A percentile compares a stretch with the other conserved stretches of the same genome.
These are phyloP conservation scores for Candida schatavii DNA, from an alignment of 805 yeast species.

Conservation along the genomic window DNA sequence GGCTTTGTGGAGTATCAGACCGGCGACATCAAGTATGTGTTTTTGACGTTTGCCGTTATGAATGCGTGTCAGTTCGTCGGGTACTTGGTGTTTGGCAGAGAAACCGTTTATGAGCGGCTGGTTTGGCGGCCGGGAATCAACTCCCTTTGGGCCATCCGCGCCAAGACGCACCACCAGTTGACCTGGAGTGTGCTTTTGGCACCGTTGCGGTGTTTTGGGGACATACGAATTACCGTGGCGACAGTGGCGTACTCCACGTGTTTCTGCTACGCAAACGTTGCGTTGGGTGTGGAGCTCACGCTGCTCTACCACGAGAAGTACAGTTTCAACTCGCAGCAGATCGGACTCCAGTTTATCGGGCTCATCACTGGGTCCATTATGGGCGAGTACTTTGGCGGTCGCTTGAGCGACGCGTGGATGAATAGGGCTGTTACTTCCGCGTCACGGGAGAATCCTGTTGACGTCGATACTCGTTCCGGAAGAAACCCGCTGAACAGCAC, in stretches of 20 bases:
- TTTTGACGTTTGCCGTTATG: slow-evolving; percentile 12
- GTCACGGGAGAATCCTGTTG: background rate
- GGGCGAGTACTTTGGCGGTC: slow-evolving; percentile 23
- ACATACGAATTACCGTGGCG: slow-evolving; percentile 12
- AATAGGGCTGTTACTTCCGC: background rate
- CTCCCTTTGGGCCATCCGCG: background rate
- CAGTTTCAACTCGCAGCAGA: slow-evolving; percentile 18
- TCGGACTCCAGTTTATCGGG: slow-evolving; percentile 22
- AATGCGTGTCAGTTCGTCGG: slow-evolving; percentile 12
- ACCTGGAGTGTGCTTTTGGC: slow-evolving; percentile 5
- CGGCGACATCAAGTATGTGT: slow-evolving; percentile 11
- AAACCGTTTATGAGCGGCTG: slow-evolving; percentile 11
- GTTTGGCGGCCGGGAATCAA: slow-evolving; percentile 7
- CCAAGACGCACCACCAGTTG: slow-evolving; percentile 3
- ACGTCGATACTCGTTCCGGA: too few relatives aligned
- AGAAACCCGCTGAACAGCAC: too few relatives aligned
- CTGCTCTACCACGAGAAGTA: slow-evolving; percentile 16
- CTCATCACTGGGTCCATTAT: slow-evolving; percentile 20
- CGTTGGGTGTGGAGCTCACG: slow-evolving; percentile 21
- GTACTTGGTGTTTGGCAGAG: slow-evolving; percentile 12
- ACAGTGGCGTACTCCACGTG: slow-evolving; percentile 18
- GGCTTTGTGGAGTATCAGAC: slow-evolving; percentile 14
- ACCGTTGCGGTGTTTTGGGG: slow-evolving; percentile 9
- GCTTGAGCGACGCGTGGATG: slow-evolving; percentile 24
- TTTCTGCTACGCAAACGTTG: slow-evolving; percentile 20